Evolutionary conservation across 495 filamentous ascomycete genomes (phyloP).

Genomic region (Lentithecium fluviatile): DNA sequence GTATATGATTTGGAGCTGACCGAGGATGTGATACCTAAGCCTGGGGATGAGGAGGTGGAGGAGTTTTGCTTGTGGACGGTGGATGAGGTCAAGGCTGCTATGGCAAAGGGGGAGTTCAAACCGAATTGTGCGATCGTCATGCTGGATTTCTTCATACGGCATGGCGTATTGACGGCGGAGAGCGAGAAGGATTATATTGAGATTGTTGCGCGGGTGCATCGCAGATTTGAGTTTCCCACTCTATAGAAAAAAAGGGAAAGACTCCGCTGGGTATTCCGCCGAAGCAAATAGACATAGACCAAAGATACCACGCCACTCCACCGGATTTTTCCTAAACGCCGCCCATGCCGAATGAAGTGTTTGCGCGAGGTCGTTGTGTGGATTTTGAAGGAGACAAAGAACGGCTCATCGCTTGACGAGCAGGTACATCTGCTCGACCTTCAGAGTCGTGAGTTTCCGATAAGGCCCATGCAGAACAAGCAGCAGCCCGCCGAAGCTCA

Average conservation of each 20-base stretch:
- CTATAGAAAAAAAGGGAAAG: slow-evolving; percentile 4
- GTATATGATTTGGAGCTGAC: slow-evolving; percentile 85
- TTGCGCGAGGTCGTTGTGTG: neutral
- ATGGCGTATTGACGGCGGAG: slow-evolving; percentile 74
- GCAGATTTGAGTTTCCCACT: slow-evolving; percentile 76
- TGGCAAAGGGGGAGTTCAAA: slow-evolving; percentile 79
- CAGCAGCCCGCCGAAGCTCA: slow-evolving; percentile 88
- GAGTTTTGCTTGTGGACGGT: slow-evolving; percentile 76
- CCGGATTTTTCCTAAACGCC: slow-evolving; percentile 21
- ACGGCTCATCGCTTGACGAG: slow-evolving; percentile 76
- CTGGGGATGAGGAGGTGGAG: slow-evolving; percentile 85
- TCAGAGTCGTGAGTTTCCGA: slow-evolving; percentile 86
- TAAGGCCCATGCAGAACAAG: slow-evolving; percentile 90
- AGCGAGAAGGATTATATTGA: slow-evolving; percentile 81
- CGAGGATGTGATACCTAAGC: slow-evolving; percentile 63
- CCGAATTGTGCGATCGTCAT: slow-evolving; percentile 85
- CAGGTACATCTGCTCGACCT: slow-evolving; percentile 91
- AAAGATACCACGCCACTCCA: neutral
- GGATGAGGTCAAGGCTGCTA: slow-evolving; percentile 66
- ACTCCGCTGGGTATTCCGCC: slow-evolving; percentile 26
- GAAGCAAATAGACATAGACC: slow-evolving; percentile 17
- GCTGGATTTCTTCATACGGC: slow-evolving; percentile 87
- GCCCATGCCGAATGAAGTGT: slow-evolving; percentile 17
- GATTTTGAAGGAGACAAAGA: neutral
- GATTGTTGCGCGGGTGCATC: slow-evolving; percentile 73